phyloP scores from a whole-genome alignment of 179 eudicot species.

The Drosera spatulata region DNA sequence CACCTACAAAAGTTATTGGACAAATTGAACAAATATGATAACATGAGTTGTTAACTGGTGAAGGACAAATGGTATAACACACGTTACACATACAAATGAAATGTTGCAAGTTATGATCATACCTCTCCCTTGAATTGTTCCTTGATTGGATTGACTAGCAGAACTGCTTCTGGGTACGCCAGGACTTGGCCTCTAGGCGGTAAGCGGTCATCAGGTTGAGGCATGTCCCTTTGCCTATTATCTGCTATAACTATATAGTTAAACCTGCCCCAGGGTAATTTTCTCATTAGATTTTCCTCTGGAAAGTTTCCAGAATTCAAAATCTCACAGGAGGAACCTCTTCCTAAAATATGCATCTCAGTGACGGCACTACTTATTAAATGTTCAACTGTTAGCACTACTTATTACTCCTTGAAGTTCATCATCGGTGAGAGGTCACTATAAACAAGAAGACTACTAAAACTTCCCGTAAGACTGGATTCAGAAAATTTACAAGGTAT shows the following conservation, averaged over 20 bases:
- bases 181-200: slow-evolving; percentile 51
- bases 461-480: too few relatives aligned
- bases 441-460: too few relatives aligned
- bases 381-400: too few relatives aligned
- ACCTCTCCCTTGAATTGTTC: slow-evolving; percentile 82
- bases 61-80: background rate
- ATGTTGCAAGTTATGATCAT: background rate
- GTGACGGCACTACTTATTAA: too few relatives aligned
- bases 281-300: too few relatives aligned
- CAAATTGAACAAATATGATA: background rate
- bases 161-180: slow-evolving; percentile 81
- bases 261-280: slow-evolving; percentile 32
- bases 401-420: background rate
- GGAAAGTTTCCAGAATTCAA: too few relatives aligned
- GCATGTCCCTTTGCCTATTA: slow-evolving; percentile 64
- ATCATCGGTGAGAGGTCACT: too few relatives aligned
- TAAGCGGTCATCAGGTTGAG: slow-evolving; percentile 75
- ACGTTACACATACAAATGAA: background rate
- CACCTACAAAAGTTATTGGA: background rate
- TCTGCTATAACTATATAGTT: slow-evolving; percentile 70
- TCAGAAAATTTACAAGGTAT: background rate
- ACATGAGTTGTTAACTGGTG: background rate
- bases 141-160: slow-evolving; percentile 51
- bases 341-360: too few relatives aligned
- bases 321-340: too few relatives aligned